These are phyloP conservation scores for Candida hungchunana DNA, from an alignment of 805 yeast genomes.

Conservation along the genomic window DNA sequence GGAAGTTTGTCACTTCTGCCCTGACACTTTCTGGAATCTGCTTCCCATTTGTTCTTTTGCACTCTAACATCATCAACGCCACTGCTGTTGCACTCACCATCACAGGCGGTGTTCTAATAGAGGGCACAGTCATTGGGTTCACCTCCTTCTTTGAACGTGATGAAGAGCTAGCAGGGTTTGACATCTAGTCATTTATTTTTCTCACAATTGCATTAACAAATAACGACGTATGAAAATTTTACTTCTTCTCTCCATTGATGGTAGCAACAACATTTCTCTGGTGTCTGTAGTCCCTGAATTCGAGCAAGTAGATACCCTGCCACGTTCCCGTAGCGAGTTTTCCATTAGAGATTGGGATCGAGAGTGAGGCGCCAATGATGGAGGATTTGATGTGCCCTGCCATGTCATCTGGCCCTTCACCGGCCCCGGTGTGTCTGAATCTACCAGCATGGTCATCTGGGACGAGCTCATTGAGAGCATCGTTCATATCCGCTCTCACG, in stretches of 20 bases:
- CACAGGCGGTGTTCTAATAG: conserved; percentile 65
- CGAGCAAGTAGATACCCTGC: conserved; percentile 80
- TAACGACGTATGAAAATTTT: not conserved
- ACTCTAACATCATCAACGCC: conserved; percentile 53
- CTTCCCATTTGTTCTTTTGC: conserved; percentile 60
- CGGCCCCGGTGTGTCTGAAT: conserved; percentile 35
- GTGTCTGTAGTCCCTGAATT: conserved; percentile 63
- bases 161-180: conserved; percentile 30
- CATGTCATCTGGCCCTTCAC: conserved; percentile 83
- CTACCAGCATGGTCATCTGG: conserved; percentile 49
- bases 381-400: conserved; percentile 73
- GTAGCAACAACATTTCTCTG: conserved; percentile 68
- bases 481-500: conserved; percentile 65
- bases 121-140: conserved; percentile 68
- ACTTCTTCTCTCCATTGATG: conserved; percentile 50
- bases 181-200: conserved; percentile 5
- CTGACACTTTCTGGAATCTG: conserved; percentile 56
- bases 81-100: conserved; percentile 60
- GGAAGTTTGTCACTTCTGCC: conserved; percentile 64
- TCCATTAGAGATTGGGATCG: conserved; percentile 70
- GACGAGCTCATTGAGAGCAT: conserved; percentile 56
- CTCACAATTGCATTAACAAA: not conserved
- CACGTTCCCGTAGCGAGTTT: conserved; percentile 70
- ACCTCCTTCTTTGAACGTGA: conserved; percentile 57
- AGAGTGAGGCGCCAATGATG: conserved; percentile 57